Base-by-base conservation (phyloP, 2,329 filamentous ascomycete genomes). In the Talaromyces pinophilus region DNA sequence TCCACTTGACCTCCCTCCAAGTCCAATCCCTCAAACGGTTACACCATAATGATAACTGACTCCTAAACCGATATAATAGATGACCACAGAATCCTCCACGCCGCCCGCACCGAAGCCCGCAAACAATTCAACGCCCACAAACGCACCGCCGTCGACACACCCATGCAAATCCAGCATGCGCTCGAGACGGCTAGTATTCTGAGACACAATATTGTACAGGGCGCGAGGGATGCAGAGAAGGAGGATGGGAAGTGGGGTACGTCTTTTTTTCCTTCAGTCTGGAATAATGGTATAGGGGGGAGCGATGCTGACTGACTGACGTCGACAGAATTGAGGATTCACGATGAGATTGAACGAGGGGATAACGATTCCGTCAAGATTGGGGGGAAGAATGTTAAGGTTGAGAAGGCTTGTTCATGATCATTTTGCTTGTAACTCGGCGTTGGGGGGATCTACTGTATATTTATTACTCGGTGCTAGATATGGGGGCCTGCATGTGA, bases 301-400 rank as follows among this genome's bases (percentile, higher is more conserved):
- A 17, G 48, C 25, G 6, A 19, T n/a, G 35, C 54, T 6, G 28
- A 30, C 28, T 30, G 28, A 30, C 30, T 57, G 8, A 38, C 30
- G 10, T 2, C 3, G 1, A 35, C 71, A 97, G 93, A 90, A 76
- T 81, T 98, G 66, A 86, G 90, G 62, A 97, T 99, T 79, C 95
- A 98, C 77, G 86, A 96, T 68, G 83, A 96, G 70, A 99, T 90
- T 35, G 94, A 99, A 79, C 85, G 92, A 70, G 93, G 95, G 63
- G 91, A 98, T 80, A 99, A 99, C 75, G 93, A 97, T 72, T 92
- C 90, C 40, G 87, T 97, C 73, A 96, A 93, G 79, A 82, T 87
- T 62, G 83, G 80, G 1, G 72, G 73, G 40, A 71, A 78, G 70
- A 69, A 72, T 19, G 75, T 80, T 44, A 80, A 79, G 71, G 73